These are phyloP conservation scores for Cairneyella variabilis DNA, from an alignment of 495 filamentous ascomycete species.

Conservation along the genomic window DNA sequence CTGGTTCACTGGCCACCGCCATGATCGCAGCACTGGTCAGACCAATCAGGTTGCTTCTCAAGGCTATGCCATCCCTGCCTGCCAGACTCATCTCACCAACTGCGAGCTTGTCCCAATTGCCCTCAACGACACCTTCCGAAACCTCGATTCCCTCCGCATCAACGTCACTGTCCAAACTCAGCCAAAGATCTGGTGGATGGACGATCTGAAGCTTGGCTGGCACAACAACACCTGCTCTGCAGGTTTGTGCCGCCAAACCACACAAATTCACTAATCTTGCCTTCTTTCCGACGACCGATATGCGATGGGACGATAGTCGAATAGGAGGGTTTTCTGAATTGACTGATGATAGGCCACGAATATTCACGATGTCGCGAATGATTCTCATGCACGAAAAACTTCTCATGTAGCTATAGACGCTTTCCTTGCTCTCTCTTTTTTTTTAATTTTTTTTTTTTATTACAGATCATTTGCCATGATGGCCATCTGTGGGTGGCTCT, in stretches of 20 bases:
- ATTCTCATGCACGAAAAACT: too few relatives aligned
- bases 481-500: too few relatives aligned
- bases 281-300: too few relatives aligned
- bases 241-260: conserved; percentile 20
- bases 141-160: conserved; percentile 22
- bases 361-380: too few relatives aligned
- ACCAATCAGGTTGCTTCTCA: conserved; percentile 8
- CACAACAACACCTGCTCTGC: conserved; percentile 20
- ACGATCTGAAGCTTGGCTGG: conserved; percentile 25
- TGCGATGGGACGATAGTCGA: too few relatives aligned
- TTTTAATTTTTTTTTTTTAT: too few relatives aligned
- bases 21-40: background rate
- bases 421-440: too few relatives aligned
- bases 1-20: conserved; percentile 19
- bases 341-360: too few relatives aligned
- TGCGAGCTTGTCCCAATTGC: conserved; percentile 15
- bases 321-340: too few relatives aligned
- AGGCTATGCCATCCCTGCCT: conserved; percentile 9
- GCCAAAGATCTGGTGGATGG: conserved; percentile 28
- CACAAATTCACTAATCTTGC: conserved; percentile 22
- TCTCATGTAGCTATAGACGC: too few relatives aligned
- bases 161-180: conserved; percentile 18
- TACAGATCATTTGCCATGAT: too few relatives aligned
- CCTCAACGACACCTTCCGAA: conserved; percentile 11
- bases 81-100: conserved; percentile 16